Evolutionary conservation across 441 rosid species (phyloP).

Genomic region (Hura crepitans): DNA sequence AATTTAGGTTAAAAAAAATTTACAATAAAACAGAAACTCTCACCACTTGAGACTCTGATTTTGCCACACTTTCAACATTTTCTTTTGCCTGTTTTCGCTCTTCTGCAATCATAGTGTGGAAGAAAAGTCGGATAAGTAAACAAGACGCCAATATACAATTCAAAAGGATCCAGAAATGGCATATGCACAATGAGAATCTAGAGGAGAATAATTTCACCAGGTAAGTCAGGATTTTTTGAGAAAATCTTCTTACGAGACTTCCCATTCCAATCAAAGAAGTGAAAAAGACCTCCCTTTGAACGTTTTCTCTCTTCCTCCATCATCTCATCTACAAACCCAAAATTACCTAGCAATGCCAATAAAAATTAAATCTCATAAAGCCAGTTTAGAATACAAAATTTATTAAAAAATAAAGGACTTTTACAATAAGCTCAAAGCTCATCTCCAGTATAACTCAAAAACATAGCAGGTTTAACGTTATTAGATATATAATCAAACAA

Average conservation of each 20-base stretch:
- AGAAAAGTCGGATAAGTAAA: neutral
- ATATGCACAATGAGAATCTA: neutral
- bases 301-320: constrained; percentile 74
- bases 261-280: constrained; percentile 80
- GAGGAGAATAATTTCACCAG: constrained; percentile 34
- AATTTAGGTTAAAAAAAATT: too few relatives aligned
- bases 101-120: constrained; percentile 30
- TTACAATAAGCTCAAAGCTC: neutral
- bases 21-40: constrained; percentile 25
- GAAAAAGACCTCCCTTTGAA: constrained; percentile 57
- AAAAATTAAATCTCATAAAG: neutral
- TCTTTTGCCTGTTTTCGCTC: constrained; percentile 44
- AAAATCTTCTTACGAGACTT: constrained; percentile 80
- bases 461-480: neutral
- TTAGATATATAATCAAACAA: constrained; percentile 13
- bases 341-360: neutral
- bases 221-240: constrained; percentile 34
- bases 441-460: neutral
- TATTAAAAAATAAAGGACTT: neutral
- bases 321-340: constrained; percentile 33
- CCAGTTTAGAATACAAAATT: constrained; percentile 4
- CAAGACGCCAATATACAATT: constrained; percentile 2
- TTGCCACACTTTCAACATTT: constrained; percentile 31
- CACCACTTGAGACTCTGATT: constrained; percentile 40
- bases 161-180: neutral